Evolutionary conservation across 78 protist species (phyloP), one percentile per base, ranked within the genome.

Genomic region (Tieghemostelium lacteum): DNA sequence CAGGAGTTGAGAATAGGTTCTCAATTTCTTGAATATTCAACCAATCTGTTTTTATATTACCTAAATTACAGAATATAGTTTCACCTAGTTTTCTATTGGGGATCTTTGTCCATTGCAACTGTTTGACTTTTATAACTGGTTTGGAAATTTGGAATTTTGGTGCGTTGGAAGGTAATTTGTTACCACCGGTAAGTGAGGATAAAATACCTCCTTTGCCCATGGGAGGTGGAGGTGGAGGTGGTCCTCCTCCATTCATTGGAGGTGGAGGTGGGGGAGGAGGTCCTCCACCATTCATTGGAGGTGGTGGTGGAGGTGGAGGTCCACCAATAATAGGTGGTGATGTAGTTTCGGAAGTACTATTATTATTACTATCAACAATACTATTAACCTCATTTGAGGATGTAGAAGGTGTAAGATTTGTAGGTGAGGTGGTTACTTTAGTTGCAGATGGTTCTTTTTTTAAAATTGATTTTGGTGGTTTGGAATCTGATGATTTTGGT

Each of bases 161-260:
- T 57, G 85, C 64, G 16, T 26, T 34, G n/a, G 85, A 50, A 16
- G 85, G 57, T 50, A 52, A 52, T 22, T 71, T 71, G 7, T 62
- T 62, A 22, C 54, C 72, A 1, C 58, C 64, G 12, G 40, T 76
- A 29, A 87, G 93, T 40, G 93, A 87, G 6, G 87, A 37, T 5
- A 85, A 85, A 1, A 80, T 80, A 42, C 76, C 87, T 33, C 87
- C 87, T 3, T 8, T 12, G 20, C 16, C 26, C 33, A 75, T 75
- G 24, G 94, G 94, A 36, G 94, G 94, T 7, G 94, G 94, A 5
- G 94, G 94, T 42, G 88, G 88, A 34, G 93, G 93, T 39, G 92
- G 92, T 28, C 70, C 83, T 26, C 86, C 75, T 36, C 58, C 64
- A 17, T 28, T 55, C 62, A 37, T 58, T 24, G 37, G 22, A 61